These are phyloP conservation scores for Candida maltosa DNA, from an alignment of 805 yeast species.

Conservation along the genomic window DNA sequence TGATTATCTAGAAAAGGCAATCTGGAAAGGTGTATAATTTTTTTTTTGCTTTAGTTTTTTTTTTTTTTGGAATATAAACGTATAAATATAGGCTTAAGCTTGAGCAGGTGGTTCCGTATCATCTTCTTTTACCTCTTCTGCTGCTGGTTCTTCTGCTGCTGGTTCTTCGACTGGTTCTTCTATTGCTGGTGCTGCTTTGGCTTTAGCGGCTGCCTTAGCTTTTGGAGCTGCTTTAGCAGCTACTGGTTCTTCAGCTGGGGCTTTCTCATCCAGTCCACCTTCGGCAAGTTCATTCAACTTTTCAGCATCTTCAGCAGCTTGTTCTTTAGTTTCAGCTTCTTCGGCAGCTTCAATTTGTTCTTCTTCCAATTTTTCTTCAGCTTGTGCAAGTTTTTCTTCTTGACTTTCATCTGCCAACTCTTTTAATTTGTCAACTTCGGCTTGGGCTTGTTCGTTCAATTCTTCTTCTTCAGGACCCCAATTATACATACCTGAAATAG, in stretches of 20 bases:
- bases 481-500: not conserved
- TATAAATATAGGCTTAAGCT: no score
- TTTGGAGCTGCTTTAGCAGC: slow-evolving; percentile 4
- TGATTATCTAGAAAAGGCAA: slow-evolving; percentile 64
- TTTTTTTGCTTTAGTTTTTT: no score
- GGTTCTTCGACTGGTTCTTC: no score
- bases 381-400: slow-evolving; percentile 1
- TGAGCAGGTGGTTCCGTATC: slow-evolving; percentile 5
- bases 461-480: not conserved
- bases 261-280: slow-evolving; percentile 4
- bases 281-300: slow-evolving; percentile 2
- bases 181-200: not conserved
- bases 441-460: slow-evolving; percentile 1
- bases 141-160: no score
- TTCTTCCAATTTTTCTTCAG: not conserved
- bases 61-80: no score
- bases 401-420: slow-evolving; percentile 6
- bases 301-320: slow-evolving; percentile 2
- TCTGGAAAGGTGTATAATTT: slow-evolving; percentile 68
- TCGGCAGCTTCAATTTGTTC: slow-evolving; percentile 6
- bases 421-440: slow-evolving; percentile 4
- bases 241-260: slow-evolving; percentile 5
- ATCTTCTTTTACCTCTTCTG: not conserved
- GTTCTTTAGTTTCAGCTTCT: slow-evolving; percentile 6
- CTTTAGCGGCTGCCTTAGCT: slow-evolving; percentile 6